Evolutionary conservation across 1,284 basidiomycete species (phyloP), one percentile per base, ranked within the genome.

Genomic region (Boletus coffeatus): DNA sequence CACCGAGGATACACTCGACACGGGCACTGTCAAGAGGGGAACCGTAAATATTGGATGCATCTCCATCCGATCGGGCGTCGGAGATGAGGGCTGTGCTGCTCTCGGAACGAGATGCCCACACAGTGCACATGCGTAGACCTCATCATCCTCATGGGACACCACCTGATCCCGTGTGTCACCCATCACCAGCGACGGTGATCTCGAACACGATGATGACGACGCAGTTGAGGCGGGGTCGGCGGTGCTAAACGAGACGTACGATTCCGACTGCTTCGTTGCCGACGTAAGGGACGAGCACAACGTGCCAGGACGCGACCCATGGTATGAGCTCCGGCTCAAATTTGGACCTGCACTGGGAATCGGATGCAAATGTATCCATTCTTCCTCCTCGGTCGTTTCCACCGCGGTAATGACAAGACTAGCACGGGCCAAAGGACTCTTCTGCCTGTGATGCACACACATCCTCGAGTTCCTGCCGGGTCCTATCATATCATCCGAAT

Each of bases 11-110:
- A 58, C 41, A 2, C 59, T 39, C 3, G 67, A 29, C 21, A 52
- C 37, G n/a, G 72, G 70, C 0, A 70, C 21, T 21, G 71, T 72
- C 48, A 73, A 41, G 16, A 72, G 70, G 6, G 71, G 71, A 2
- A 74, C 64, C 0, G 66, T 68, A 25, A 74, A 75, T 72, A 75
- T 74, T 11, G 72, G 73, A 29, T 75, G 71, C 41, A 72, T 59
- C 18, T 53, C 58, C 13, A 10, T 29, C 2, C 8, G 41, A 53
- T 56, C 55, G 6, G 18, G 32, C 5, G 34, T 59, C 16, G 46
- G 14, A 18, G 50, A 7, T 9, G 64, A 3, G 5, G 61, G 59
- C 14, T 60, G 63, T n/a, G 16, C 50, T 18, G 46, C 41, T 16
- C 21, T 57, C n/a, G 59, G 7, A n/a, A 50, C 48, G 1, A 46